Evolutionary conservation across 345 rosid genomes (phyloP), one percentile per base, ranked within the genome.

Genomic region (Gossypium anomalum): DNA sequence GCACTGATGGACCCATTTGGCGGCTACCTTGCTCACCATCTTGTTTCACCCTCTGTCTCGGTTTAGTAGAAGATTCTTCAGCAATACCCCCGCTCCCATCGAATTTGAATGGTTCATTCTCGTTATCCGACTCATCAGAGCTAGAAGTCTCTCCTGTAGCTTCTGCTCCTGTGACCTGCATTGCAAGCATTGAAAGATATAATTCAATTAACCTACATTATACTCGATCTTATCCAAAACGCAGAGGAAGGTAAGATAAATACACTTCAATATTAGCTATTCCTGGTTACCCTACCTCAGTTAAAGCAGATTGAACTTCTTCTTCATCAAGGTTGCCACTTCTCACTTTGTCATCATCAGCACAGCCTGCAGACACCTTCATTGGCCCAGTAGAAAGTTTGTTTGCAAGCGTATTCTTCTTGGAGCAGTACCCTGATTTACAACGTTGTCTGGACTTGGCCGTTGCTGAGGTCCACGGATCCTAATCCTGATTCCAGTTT

Each of bases 401-500:
- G 55, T 57, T 78, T 78, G 89, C 76, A 93, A 73, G 17, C 77
- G 90, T 74, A 90, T 69, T 80, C 94, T 89, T 79, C 91, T 85
- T 25, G 80, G 78, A 78, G 93, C 93, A 74, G 83, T 90, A 55
- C 92, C 96, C 72, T 87, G 94, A 75, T 17, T 1, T 34, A 7
- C 57, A 19, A 77, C 45, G 69, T 64, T 56, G 20, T 19, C 82
- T 10, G 84, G 70, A 72, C 58, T 64, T n/a, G 75, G 72, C 19
- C 25, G 81, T 16, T 76, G 74, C 52, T 57, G 85, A 76, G 85
- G 75, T 72, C 74, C 87, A 23, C 83, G 87, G 71, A 69, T 49
- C 80, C 87, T 86, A 51, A 87, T 82, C 85, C 81, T 87, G 82
- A 88, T 86, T 82, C 90, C 95, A 29, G 88, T 88, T 45, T 90